Evolutionary conservation across 371 early-diverging fungal genomes (phyloP), one percentile per base, ranked within the genome.

Genomic region (Funneliformis caledonium): DNA sequence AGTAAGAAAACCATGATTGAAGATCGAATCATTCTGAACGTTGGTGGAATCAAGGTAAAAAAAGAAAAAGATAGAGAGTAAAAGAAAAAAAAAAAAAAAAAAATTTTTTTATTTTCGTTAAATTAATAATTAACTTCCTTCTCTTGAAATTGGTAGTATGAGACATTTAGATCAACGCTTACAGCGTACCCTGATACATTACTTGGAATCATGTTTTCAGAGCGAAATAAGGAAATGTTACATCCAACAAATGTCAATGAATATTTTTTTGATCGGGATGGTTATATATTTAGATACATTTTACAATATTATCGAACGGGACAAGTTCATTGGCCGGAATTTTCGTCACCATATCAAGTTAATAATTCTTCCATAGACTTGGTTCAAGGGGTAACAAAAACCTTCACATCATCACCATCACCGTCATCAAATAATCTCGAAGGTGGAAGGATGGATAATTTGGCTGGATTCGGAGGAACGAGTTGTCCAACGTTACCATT

Each of bases 31-130:
- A 70, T 79, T 19, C 50, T 79, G 22, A 79, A 79, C 60, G 72
- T 79, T 79, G 80, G 80, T 70, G 80, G 80, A 1, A 48, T 79
- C 12, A 79, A 79, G 80, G 80, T 79, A 79, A 75, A 43, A 37
- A 19, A 43, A 68, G 14, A 19, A 14, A 42, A 19, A 68, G 42
- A 37, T 2, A 37, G 37, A 2, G 37, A 37, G 37, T 2, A 37
- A 1, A 79, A 72, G 80, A 70, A 79, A 75, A 2, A 2, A 43
- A 37, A 6, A 43, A 43, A 37, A 19, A 14, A 19, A 8, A 68
- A 68, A 16, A 16, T 16, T 37, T 42, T 26, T 14, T 12, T 16
- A 16, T 37, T 31, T 31, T 45, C 2, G 0, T 19, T 19, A 45
- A 42, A 37, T 31, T 42, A 14, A 69, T 19, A 9, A 69, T 37